Evolutionary conservation across 768 basidiomycete genomes (phyloP).

Genomic region (Candolleomyces eurysporus): DNA sequence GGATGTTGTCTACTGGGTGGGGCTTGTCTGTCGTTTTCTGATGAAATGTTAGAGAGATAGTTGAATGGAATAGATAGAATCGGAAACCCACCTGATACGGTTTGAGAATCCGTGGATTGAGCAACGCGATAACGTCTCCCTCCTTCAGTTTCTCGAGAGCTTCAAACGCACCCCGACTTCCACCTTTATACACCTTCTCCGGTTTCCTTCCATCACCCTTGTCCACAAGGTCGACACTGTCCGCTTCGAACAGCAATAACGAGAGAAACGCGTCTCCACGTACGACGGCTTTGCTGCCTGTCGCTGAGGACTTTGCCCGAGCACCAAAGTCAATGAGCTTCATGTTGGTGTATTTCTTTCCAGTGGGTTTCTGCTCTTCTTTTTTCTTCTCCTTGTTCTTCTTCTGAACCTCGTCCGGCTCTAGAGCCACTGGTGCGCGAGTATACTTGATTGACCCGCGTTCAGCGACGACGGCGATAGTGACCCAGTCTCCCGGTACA

Average conservation of each 20-base stretch:
- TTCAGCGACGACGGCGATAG: constrained; percentile 94
- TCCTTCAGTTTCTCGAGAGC: constrained; percentile 79
- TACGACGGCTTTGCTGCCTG: constrained; percentile 54
- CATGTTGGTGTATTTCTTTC: constrained; percentile 84
- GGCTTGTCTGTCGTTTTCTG: constrained; percentile 55
- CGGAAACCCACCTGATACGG: constrained; percentile 68
- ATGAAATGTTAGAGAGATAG: constrained; percentile 1
- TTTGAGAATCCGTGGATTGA: constrained; percentile 85
- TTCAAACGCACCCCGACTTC: constrained; percentile 92
- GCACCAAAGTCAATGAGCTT: constrained; percentile 82
- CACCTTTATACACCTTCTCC: constrained; percentile 77
- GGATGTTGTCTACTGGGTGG: constrained; percentile 76
- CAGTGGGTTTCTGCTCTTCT: constrained; percentile 43
- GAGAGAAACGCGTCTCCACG: constrained; percentile 84
- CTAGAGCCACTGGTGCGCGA: constrained; percentile 59
- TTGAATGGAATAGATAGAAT: background rate
- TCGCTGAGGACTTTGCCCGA: constrained; percentile 51
- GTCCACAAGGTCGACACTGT: constrained; percentile 58
- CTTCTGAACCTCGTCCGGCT: constrained; percentile 35
- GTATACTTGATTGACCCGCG: constrained; percentile 76
- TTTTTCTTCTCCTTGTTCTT: constrained; percentile 36
- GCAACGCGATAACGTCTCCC: constrained; percentile 85
- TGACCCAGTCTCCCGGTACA: constrained; percentile 90
- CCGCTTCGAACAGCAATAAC: constrained; percentile 86
- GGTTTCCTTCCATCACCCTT: constrained; percentile 49